Base-by-base conservation (phyloP, 1,284 basidiomycete genomes). In the Phellinidium pouzarii region DNA sequence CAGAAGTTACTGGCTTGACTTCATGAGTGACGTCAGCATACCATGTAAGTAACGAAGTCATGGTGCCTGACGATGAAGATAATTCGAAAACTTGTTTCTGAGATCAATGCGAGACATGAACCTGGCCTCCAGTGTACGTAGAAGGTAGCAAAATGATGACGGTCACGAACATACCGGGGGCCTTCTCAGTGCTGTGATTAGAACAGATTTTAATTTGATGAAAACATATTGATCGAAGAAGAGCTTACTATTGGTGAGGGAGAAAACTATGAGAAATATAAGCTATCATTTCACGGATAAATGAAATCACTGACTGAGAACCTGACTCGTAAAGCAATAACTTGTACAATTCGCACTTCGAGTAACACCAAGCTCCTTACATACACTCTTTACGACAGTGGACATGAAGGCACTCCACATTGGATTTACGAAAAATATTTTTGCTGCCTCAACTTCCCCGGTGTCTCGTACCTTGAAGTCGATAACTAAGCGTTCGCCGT, bases 11-110 rank as follows among this genome's bases (percentile, higher is more conserved):
- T 3, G 70, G 69, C 53, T 74, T 70, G 47, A 77, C 66, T 59
- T 73, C 71, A 52, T 75, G 72, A 20, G 61, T 59, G 31, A 75
- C 74, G 52, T 74, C 73, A 4, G 72, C 73, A 55, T 75, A 78
- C 74, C 75, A 77, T 0, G 74, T 67, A 4, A 77, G 60, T 5
- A 75, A 64, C 1, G 68, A 62, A 0, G 71, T 72, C 4, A 61
- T 58, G 3, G 61, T 54, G 0, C 63, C 48, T 27, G 68, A 69
- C 37, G 59, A 53, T 1, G 55, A 25, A 4, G 68, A 59, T 20
- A 66, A 59, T 57, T 75, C 69, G 57, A 71, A 63, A 4, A 61
- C 58, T 45, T 65, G 57, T 4, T 59, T 63, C 4, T 59, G 49
- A 11, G 58, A 55, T 1, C 64, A 64, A 59, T 76, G 73, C 0